These are phyloP conservation scores for Sporobolomyces pararoseus DNA, from an alignment of 768 basidiomycete species.

Conservation along the genomic window DNA sequence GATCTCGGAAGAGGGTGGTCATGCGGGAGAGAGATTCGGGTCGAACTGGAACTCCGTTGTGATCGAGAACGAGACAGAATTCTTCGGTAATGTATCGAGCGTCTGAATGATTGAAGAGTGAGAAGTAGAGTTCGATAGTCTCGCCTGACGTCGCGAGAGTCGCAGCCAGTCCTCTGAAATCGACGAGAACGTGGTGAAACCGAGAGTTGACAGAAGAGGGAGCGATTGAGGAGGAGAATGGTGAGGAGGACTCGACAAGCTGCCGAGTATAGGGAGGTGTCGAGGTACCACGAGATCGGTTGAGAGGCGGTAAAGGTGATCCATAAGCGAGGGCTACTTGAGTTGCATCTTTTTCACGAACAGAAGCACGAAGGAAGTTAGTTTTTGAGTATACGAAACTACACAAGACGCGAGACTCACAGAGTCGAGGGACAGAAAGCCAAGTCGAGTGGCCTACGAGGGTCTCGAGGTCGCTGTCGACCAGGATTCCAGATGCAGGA, in stretches of 20 bases:
- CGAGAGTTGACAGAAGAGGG: conserved; percentile 53
- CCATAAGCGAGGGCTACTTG: conserved; percentile 68
- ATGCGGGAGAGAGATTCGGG: conserved; percentile 59
- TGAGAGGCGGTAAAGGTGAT: conserved; percentile 44
- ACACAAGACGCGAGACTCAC: conserved; percentile 15
- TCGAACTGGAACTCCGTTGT: conserved; percentile 62
- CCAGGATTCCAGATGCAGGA: conserved; percentile 81
- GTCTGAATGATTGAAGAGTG: conserved; percentile 79
- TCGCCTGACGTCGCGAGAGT: conserved; percentile 85
- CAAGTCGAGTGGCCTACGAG: conserved; percentile 9
- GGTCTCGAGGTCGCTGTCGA: conserved; percentile 54
- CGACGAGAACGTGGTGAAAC: conserved; percentile 86
- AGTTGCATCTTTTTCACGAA: conserved; percentile 58
- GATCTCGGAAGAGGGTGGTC: conserved; percentile 82
- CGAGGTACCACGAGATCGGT: not conserved
- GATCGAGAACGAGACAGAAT: conserved; percentile 80
- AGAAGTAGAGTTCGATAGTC: conserved; percentile 88
- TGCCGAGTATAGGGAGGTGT: not conserved
- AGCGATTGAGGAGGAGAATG: not conserved
- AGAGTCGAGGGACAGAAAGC: conserved; percentile 24
- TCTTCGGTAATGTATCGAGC: conserved; percentile 87
- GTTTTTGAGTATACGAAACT: too few species aligned
- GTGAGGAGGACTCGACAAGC: conserved; percentile 5
- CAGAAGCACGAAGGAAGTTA: too few species aligned
- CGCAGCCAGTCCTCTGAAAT: conserved; percentile 86